Percentiles rank a stretch among this genome's conserved stretches.
Evolutionary conservation across 768 basidiomycete species (phyloP).

Genomic region (Rhodotorula babjevae): DNA sequence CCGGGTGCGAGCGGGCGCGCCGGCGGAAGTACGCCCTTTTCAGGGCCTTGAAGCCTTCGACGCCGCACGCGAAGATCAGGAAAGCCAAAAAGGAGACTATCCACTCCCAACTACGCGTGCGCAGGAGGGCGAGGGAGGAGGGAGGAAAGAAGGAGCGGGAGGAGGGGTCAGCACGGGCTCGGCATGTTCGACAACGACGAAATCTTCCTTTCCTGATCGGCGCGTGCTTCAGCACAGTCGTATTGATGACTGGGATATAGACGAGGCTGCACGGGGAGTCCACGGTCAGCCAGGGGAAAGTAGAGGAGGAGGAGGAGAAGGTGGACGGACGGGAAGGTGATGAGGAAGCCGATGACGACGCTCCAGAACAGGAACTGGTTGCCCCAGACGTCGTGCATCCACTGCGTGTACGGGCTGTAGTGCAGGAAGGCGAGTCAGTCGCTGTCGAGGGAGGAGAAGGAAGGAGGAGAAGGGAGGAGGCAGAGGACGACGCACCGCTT

Average conservation of each 20-base stretch:
- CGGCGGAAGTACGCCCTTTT: slow-evolving; percentile 32
- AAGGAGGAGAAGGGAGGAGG: no score
- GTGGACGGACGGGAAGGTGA: background rate
- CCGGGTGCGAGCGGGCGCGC: background rate
- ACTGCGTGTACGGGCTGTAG: slow-evolving; percentile 22
- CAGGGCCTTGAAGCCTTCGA: slow-evolving; percentile 31
- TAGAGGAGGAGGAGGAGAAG: slow-evolving; percentile 42
- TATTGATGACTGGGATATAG: slow-evolving; percentile 44
- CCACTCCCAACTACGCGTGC: no score
- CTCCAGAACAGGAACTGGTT: slow-evolving; percentile 36
- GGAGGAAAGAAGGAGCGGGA: no score
- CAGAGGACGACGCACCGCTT: background rate
- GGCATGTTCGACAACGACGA: no score
- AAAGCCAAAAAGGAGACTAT: slow-evolving; percentile 45
- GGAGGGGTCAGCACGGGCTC: no score
- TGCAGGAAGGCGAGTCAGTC: background rate
- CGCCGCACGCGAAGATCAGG: slow-evolving; percentile 37
- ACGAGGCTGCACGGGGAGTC: slow-evolving; percentile 33
- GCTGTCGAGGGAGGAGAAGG: background rate
- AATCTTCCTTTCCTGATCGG: no score
- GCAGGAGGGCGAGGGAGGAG: no score
- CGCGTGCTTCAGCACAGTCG: slow-evolving; percentile 47
- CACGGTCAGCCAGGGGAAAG: background rate
- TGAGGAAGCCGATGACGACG: background rate
- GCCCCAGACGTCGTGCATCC: slow-evolving; percentile 24